Conservation (phyloP, 768 basidiomycete genomes). For the Calocybe gangraenosa region DNA sequence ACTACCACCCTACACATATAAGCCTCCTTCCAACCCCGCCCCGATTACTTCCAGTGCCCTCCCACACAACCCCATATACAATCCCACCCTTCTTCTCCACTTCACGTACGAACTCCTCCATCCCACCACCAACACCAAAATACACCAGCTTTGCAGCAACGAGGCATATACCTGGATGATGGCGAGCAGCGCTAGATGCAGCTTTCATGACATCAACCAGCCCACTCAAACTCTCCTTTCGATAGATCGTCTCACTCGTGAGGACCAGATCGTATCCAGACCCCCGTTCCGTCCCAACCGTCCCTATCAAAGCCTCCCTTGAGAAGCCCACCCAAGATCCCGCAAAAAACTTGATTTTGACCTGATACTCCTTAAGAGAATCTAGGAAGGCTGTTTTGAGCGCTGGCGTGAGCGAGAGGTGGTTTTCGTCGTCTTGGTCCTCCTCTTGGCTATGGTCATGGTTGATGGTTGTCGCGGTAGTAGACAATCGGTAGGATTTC, state of each 20-base stretch:
- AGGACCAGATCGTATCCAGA: conserved; percentile 64
- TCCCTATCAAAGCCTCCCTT: conserved; percentile 21
- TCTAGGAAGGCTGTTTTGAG: conserved; percentile 61
- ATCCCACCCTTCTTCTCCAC: conserved; percentile 41
- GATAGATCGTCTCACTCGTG: conserved; percentile 93
- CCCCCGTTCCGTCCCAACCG: conserved; percentile 21
- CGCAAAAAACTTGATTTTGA: conserved; percentile 71
- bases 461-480: too few relatives aligned
- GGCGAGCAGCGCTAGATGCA: conserved; percentile 24
- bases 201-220: conserved; percentile 50
- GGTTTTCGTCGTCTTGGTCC: conserved; percentile 19
- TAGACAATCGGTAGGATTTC: conserved; percentile 18
- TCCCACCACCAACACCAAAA: conserved; percentile 92
- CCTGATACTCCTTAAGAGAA: conserved; percentile 48
- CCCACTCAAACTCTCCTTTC: conserved; percentile 54
- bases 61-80: conserved; percentile 56
- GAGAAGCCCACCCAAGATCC: conserved; percentile 73
- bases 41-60: conserved; percentile 29
- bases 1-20: conserved; percentile 55
- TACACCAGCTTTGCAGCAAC: conserved; percentile 92
- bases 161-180: conserved; percentile 43
- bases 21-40: conserved; percentile 72
- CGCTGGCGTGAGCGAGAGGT: conserved; percentile 61
- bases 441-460: not conserved
- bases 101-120: conserved; percentile 64